Base-by-base conservation (phyloP, 805 yeast genomes). In the Kregervanrija pseudodelftensis region DNA sequence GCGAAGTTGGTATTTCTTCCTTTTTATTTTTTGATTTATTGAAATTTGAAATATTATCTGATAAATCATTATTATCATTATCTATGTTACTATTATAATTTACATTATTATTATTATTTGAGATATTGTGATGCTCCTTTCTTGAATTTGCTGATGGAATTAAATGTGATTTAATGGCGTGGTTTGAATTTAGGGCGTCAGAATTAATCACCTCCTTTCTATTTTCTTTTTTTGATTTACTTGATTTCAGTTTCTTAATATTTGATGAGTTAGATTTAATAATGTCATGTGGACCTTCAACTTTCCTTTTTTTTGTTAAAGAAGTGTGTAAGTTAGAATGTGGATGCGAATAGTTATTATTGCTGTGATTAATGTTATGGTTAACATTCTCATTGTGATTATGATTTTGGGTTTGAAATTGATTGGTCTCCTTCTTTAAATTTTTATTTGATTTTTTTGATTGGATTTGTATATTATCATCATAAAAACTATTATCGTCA, bases 311-410 rank as follows among this genome's bases (percentile, higher is more conserved):
- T 37, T 45, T 48, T 12, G 37, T 33, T 33, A 13, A 17, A 17
- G 22, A 17, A 17, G 22, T 4, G 22, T 17, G 3, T 17, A 5
- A 17, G 22, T 17, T 17, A 4, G 22, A 17, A 17, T 17, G 22
- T 17, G 22, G 5, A 17, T 17, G 22, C 22, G 22, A 17, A 17
- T 17, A 17, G 5, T 17, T 17, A 17, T 13, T 32, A 41, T n/a
- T 14, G 40, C 12, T 33, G 28, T 16, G 16, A 13, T 11, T 28
- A 12, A 11, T 9, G 11, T 32, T 32, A 31, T 31, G 9, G 15
- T 14, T 39, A 34, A n/a, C 85, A 33, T 3, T 33, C 5, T 33
- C 14, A 13, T 33, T 33, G 35, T 33, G n/a, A 5, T 17, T 17
- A 5, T 33, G 35, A 12, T 33, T 12, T 33, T 33, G 35, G 13